These are phyloP conservation scores for Trypanosoma boissoni DNA, from an alignment of 208 protist species.

Conservation along the genomic window DNA sequence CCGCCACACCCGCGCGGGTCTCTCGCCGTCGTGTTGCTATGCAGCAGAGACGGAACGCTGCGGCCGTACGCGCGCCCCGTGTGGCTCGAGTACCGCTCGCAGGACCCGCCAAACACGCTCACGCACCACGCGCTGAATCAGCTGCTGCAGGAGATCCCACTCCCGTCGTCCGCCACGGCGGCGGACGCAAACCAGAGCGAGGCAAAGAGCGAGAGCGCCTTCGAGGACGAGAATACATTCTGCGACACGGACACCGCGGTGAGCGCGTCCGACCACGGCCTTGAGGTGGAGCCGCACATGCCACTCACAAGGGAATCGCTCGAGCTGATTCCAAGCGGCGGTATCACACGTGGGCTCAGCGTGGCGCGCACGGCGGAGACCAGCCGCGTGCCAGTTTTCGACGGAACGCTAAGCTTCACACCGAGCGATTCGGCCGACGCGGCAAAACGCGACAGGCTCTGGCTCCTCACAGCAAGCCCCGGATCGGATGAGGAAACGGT, in stretches of 20 bases:
- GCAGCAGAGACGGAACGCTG: constrained; percentile 27
- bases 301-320: constrained; percentile 35
- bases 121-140: constrained; percentile 35
- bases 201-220: constrained; percentile 27
- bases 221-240: constrained; percentile 31
- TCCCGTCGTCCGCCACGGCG: constrained; percentile 24
- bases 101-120: constrained; percentile 25
- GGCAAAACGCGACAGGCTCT: too few species aligned
- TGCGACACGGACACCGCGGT: constrained; percentile 30
- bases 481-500: too few species aligned
- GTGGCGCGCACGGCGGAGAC: neutral
- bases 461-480: too few species aligned
- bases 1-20: constrained; percentile 22
- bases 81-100: constrained; percentile 30
- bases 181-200: constrained; percentile 30
- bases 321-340: constrained; percentile 22
- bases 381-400: constrained; percentile 1
- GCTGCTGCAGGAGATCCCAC: constrained; percentile 29
- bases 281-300: constrained; percentile 22
- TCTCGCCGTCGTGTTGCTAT: constrained; percentile 26
- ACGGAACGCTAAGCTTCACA: constrained; percentile 5
- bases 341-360: constrained; percentile 6
- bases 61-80: constrained; percentile 24
- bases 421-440: too few species aligned
- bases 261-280: constrained; percentile 22